phyloP scores from a whole-genome alignment of 371 early-diverging fungal genomes.

The Funneliformis caledonium region DNA sequence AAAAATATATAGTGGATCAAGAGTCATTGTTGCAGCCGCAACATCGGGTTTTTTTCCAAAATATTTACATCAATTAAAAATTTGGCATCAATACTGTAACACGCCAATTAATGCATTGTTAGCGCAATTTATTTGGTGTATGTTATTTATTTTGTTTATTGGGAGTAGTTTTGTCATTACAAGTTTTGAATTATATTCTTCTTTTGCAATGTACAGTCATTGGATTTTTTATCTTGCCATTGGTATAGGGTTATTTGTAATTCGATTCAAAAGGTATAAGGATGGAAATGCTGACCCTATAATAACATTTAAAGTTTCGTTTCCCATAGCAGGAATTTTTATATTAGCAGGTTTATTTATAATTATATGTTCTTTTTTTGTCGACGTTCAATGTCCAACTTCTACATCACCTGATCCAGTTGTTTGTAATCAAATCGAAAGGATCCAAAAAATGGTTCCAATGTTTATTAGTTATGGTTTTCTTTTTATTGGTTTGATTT shows the following conservation, averaged over 20 bases:
- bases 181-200: conserved; percentile 3
- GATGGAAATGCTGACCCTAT: background rate
- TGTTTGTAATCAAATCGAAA: background rate
- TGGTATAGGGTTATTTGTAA: conserved; percentile 21
- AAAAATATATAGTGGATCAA: conserved; percentile 7
- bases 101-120: conserved; percentile 28
- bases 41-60: background rate
- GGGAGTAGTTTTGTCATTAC: background rate
- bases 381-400: background rate
- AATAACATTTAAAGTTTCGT: background rate
- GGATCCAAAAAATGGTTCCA: background rate
- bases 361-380: background rate
- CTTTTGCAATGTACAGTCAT: background rate
- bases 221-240: conserved; percentile 9
- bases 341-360: background rate
- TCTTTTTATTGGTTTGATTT: background rate
- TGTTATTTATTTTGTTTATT: conserved; percentile 2
- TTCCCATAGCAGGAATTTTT: background rate
- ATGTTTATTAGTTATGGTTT: background rate
- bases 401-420: background rate
- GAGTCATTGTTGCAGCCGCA: conserved; percentile 12
- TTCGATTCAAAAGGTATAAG: background rate
- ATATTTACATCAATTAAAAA: background rate
- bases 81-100: background rate
- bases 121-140: conserved; percentile 16